Base-by-base conservation (phyloP, 2,329 filamentous ascomycete species). In the Alternaria triticimaculans region DNA sequence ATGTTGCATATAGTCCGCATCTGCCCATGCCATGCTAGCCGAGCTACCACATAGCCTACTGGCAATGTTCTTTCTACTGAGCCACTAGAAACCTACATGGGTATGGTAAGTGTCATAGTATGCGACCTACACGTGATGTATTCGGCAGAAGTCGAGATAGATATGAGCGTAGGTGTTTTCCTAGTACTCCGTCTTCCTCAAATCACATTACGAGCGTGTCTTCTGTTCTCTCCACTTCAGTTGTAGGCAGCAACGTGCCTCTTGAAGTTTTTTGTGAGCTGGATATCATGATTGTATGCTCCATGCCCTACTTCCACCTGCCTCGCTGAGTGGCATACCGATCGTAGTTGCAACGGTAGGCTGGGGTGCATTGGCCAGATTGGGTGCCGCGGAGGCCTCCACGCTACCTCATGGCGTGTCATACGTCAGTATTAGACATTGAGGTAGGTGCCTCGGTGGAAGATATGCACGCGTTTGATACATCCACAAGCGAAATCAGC, bases 1-100 rank as follows among this genome's bases (percentile, higher is more conserved):
- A 63, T 60, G 44, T 50, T 53, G 20, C 58, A 53, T 30, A 46
- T 45, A 54, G 21, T 30, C 45, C 8, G 10, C 6, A 58, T 53
- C 49, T 18, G 6, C 41, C 14, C 10, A 1, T 18, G 5, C 18
- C 26, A 56, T 43, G 18, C 26, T 48, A 33, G 43, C 26, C 26
- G 54, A 46, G 25, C 43, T 33, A 11, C 41, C 1, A 14, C 43
- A 37, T 11, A 37, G 26, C 41, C 33, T 14, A 3, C 10, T 30
- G 23, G n/a, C 18, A 2, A 11, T 46, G 8, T 3, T 23, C 5
- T 21, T 12, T 15, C 10, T 3, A 11, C 12, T 11, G 9, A 18
- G 7, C 49, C 26, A 11, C 8, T 51, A 53, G 49, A 37, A 33
- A 41, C 18, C 20, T 41, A 23, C 28, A 10, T 41, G 37, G 37